A percentile compares a stretch with the other conserved stretches of the same genome.
These are phyloP conservation scores for Ustilago loliicola DNA, from an alignment of 1,284 basidiomycete species.

Conservation along the genomic window DNA sequence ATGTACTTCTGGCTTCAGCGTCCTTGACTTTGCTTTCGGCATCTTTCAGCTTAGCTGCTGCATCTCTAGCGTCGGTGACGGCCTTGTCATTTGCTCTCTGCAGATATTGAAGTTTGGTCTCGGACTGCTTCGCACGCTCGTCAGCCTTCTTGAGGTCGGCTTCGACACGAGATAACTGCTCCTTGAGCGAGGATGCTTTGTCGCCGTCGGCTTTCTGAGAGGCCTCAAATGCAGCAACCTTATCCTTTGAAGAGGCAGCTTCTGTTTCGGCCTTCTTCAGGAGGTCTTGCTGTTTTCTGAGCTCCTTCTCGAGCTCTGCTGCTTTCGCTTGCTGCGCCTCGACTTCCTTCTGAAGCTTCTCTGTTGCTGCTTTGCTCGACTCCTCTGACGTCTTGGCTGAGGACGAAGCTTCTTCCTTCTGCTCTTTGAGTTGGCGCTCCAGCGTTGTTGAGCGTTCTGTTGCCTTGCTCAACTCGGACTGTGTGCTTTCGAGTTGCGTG, in stretches of 20 bases:
- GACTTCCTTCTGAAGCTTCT: conserved; percentile 32
- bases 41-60: conserved; percentile 22
- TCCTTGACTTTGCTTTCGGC: conserved; percentile 23
- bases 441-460: conserved; percentile 18
- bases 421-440: conserved; percentile 23
- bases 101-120: conserved; percentile 22
- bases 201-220: conserved; percentile 11
- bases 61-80: conserved; percentile 5
- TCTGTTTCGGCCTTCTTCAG: conserved; percentile 24
- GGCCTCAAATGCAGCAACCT: conserved; percentile 12
- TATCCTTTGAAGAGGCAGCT: conserved; percentile 13
- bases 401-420: conserved; percentile 16
- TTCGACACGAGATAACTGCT: conserved; percentile 21
- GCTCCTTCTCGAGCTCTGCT: conserved; percentile 26
- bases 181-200: conserved; percentile 19
- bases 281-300: conserved; percentile 28
- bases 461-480: conserved; percentile 23
- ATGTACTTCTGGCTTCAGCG: conserved; percentile 24
- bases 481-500: conserved; percentile 29
- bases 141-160: conserved; percentile 28
- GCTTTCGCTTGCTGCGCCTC: conserved; percentile 19
- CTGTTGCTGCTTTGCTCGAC: conserved; percentile 12
- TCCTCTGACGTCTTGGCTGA: conserved; percentile 18
- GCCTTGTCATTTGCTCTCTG: conserved; percentile 25
- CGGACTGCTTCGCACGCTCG: conserved; percentile 27